Base-by-base conservation (phyloP, 2,329 filamentous ascomycete species). In the Cadophora luteo-olivacea region DNA sequence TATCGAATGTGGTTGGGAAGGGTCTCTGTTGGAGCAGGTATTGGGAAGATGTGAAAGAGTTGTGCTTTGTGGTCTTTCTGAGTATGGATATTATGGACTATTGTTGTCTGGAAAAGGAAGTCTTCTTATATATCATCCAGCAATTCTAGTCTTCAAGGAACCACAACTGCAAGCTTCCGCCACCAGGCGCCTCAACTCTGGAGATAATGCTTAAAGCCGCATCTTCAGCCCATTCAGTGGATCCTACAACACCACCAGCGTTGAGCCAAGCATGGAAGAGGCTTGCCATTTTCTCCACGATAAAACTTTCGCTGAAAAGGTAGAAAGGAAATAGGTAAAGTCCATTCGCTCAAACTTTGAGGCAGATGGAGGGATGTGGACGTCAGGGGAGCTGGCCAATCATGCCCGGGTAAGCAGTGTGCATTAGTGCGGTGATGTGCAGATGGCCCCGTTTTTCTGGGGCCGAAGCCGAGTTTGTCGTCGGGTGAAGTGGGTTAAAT, bases 171-270 rank as follows among this genome's bases (percentile, higher is more conserved):
- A 29, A 32, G 7, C 25, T 33, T 9, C 24, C 51, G 19, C 32
- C 24, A 16, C 51, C 51, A 25, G 7, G 36, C 51, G 16, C 2
- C 19, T n/a, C 19, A 19, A 19, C 36, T 19, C 45, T 38, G 55
- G 55, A 58, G 55, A 38, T 58, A 58, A 24, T 6, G 22, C 4
- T 58, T 58, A 38, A 58, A 58, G 14, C 55, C 55, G 55, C 19
- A 19, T 57, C 16, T 24, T 38, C n/a, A 38, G 6, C 4, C 32
- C 11, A 58, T 6, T 12, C 11, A n/a, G 55, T 58, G 29, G 55
- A 38, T n/a, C 32, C 54, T 36, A 14, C 32, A 57, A 11, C 29
- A 33, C 9, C 33, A 38, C 33, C n/a, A 24, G 12, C 32, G 5
- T 38, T 9, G 5, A 29, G 29, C 29, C 29, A 29, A 29, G 51